A percentile compares a stretch with the other conserved stretches of the same genome.
Evolutionary conservation across 2,329 filamentous ascomycete species (phyloP).

Genomic region (Endoconidiophora laricicola): DNA sequence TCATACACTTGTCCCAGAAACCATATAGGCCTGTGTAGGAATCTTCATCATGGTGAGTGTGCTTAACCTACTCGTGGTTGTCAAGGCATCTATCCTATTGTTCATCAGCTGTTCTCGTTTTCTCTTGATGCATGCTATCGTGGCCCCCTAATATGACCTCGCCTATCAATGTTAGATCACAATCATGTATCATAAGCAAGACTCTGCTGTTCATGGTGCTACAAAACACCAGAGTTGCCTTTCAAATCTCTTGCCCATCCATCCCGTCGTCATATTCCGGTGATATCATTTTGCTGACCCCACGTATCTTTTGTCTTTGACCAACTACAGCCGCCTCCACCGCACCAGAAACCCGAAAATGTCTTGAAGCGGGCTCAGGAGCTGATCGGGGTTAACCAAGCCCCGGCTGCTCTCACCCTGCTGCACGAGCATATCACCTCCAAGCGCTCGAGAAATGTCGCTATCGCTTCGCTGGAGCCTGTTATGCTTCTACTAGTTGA

Average conservation of each 20-base stretch:
- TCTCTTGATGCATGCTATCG: background rate
- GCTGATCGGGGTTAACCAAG: slow-evolving; percentile 93
- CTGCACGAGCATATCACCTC: slow-evolving; percentile 99
- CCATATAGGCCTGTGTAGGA: slow-evolving; percentile 11
- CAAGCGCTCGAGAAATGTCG: slow-evolving; percentile 92
- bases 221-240: no score
- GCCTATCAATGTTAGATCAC: background rate
- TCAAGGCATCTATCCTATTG: background rate
- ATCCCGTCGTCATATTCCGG: background rate
- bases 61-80: background rate
- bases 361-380: slow-evolving; percentile 96
- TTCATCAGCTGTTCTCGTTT: background rate
- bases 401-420: slow-evolving; percentile 77
- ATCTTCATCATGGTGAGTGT: slow-evolving; percentile 20
- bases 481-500: slow-evolving; percentile 97
- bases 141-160: background rate
- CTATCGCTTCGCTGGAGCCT: slow-evolving; percentile 88
- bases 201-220: no score
- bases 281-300: background rate
- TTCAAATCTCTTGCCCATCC: background rate
- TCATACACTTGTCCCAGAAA: background rate
- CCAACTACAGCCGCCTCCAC: slow-evolving; percentile 62
- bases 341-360: slow-evolving; percentile 97
- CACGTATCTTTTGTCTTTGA: slow-evolving; percentile 8
- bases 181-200: no score